Percentiles rank a stretch among this genome's conserved stretches.
Evolutionary conservation across 768 basidiomycete species (phyloP).

Genomic region (Ephemerocybe angulata): DNA sequence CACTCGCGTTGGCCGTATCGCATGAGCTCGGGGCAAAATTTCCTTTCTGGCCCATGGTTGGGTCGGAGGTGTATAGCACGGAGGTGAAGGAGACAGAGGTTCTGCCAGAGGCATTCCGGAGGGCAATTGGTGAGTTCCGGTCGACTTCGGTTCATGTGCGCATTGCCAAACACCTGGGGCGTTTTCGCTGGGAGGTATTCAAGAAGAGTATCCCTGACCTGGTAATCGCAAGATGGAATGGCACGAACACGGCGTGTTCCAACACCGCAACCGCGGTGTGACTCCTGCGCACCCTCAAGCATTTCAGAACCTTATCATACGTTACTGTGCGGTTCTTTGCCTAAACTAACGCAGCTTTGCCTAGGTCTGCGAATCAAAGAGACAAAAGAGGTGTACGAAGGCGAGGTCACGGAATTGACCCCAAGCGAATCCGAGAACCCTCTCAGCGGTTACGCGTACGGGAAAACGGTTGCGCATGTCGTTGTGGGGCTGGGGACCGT

Average conservation of each 20-base stretch:
- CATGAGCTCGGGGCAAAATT: conserved; percentile 94
- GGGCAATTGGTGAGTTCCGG: conserved; percentile 97
- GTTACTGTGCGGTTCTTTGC: too few relatives aligned
- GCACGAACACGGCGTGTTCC: too few relatives aligned
- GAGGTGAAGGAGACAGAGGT: conserved; percentile 99
- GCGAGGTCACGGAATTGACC: conserved; percentile 95
- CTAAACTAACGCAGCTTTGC: not conserved
- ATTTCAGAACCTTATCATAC: too few relatives aligned
- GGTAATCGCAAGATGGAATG: too few relatives aligned
- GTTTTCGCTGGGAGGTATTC: too few relatives aligned
- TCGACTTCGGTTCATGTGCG: too few relatives aligned
- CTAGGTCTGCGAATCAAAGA: conserved; percentile 96
- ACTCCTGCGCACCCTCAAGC: too few relatives aligned
- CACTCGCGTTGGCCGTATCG: conserved; percentile 90
- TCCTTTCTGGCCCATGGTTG: conserved; percentile 98
- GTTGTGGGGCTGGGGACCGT: conserved; percentile 93
- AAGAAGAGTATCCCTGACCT: too few relatives aligned
- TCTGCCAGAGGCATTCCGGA: conserved; percentile 86
- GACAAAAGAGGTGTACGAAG: conserved; percentile 98
- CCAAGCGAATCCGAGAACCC: conserved; percentile 97
- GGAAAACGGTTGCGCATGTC: conserved; percentile 98
- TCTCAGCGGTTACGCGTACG: conserved; percentile 92
- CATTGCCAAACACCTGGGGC: too few relatives aligned
- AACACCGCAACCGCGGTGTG: too few relatives aligned
- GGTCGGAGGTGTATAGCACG: conserved; percentile 92